Conservation (phyloP, 768 basidiomycete species). For the Auriculariales sp. region DNA sequence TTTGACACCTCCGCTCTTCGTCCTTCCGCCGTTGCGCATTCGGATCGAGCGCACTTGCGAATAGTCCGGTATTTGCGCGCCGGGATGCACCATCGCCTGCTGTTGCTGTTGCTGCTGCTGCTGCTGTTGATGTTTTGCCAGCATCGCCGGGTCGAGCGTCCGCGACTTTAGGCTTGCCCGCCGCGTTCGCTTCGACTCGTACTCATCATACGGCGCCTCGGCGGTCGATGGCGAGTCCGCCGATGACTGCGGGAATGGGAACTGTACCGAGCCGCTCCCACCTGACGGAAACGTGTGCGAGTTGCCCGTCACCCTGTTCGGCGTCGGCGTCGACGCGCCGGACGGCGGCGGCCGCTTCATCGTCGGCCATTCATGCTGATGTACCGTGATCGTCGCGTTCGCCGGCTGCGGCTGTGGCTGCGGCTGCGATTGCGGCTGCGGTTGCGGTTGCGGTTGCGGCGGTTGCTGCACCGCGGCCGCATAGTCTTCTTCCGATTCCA, state of each 20-base stretch:
- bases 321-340: conserved; percentile 3
- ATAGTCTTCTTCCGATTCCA: conserved; percentile 34
- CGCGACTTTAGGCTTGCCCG: background rate
- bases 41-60: conserved; percentile 57
- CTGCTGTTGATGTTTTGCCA: background rate
- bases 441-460: conserved; percentile 8
- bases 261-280: conserved; percentile 23
- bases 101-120: background rate
- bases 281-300: background rate
- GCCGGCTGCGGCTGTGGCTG: conserved; percentile 16
- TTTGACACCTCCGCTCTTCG: conserved; percentile 76
- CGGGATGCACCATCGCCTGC: conserved; percentile 4
- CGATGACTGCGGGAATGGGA: conserved; percentile 41
- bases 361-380: conserved; percentile 23
- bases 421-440: conserved; percentile 14
- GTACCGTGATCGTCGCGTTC: conserved; percentile 27
- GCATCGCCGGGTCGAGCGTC: background rate
- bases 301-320: background rate
- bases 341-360: conserved; percentile 24
- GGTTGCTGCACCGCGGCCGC: conserved; percentile 8
- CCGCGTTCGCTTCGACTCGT: conserved; percentile 7
- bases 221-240: conserved; percentile 7
- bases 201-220: background rate
- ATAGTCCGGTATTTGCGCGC: conserved; percentile 13
- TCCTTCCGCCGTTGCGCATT: conserved; percentile 67